phyloP scores from a whole-genome alignment of 805 yeast genomes.

The Lachancea dasiensis region DNA sequence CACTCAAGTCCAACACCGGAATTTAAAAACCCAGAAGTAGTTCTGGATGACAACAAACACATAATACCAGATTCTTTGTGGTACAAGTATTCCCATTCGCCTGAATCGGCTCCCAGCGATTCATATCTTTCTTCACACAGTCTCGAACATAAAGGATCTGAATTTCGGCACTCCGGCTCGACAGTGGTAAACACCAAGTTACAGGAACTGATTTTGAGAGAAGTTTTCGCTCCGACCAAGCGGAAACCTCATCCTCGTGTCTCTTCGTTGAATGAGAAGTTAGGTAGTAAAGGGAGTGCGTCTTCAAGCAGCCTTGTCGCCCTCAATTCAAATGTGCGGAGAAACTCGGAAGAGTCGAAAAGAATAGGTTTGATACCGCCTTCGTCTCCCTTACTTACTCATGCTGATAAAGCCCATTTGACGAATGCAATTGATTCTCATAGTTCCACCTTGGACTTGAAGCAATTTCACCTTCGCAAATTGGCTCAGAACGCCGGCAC shows the following conservation, averaged over 20 bases:
- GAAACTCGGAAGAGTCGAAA: conserved; percentile 7
- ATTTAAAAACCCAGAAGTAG: conserved; percentile 51
- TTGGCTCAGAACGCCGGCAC: conserved; percentile 18
- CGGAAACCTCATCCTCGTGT: conserved; percentile 3
- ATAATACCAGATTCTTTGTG: conserved; percentile 80
- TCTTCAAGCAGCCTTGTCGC: conserved; percentile 4
- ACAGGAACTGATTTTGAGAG: conserved; percentile 64
- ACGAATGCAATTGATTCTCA: conserved; percentile 26
- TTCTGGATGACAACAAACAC: conserved; percentile 84
- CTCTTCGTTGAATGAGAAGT: conserved; percentile 8
- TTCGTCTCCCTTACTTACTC: conserved; percentile 19
- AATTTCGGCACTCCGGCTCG: conserved; percentile 33
- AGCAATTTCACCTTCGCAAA: conserved; percentile 27
- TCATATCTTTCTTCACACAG: conserved; percentile 17
- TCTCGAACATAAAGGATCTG: conserved; percentile 4
- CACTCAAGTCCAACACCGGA: conserved; percentile 2
- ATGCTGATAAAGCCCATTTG: conserved; percentile 21
- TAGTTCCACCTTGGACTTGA: conserved; percentile 29
- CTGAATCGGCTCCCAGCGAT: conserved; percentile 31
- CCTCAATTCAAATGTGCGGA: not conserved
- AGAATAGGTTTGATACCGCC: not conserved
- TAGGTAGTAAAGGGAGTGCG: conserved; percentile 5
- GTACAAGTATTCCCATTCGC: conserved; percentile 49
- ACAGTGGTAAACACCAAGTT: conserved; percentile 67
- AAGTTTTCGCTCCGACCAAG: conserved; percentile 47